phyloP scores from a whole-genome alignment of 164 flowering plant species.

The Vitis rupestris region DNA sequence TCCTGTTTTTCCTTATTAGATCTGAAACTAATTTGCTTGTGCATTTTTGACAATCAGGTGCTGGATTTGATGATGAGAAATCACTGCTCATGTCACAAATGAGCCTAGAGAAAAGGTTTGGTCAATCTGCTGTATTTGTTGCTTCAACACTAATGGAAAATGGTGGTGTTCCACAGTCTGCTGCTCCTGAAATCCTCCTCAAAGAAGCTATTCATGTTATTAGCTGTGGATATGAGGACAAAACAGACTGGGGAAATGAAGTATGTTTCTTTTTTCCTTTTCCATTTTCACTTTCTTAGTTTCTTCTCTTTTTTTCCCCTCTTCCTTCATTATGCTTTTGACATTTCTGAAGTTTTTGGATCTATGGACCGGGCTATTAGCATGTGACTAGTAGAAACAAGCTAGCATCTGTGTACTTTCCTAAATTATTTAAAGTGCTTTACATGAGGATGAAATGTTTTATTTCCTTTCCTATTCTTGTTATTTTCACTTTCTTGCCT shows the following conservation, averaged over 20 bases:
- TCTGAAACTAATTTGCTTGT: background rate
- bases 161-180: conserved; percentile 27
- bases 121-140: conserved; percentile 25
- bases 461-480: no score
- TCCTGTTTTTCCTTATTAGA: background rate
- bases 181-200: conserved; percentile 24
- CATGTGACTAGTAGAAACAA: no score
- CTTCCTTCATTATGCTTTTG: background rate
- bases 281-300: background rate
- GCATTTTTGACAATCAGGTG: conserved; percentile 4
- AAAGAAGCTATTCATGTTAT: conserved; percentile 35
- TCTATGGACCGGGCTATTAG: no score
- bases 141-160: conserved; percentile 30
- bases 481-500: no score
- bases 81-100: conserved; percentile 19
- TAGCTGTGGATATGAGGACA: conserved; percentile 31
- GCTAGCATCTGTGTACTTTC: no score
- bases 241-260: conserved; percentile 30
- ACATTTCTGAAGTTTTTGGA: background rate
- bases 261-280: conserved; percentile 3
- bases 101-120: conserved; percentile 27
- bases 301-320: background rate
- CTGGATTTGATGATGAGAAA: conserved; percentile 28
- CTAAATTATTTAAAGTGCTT: no score
- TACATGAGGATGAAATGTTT: no score